These are phyloP conservation scores for Termitomyces sp. DNA, from an alignment of 768 basidiomycete species.

Conservation along the genomic window DNA sequence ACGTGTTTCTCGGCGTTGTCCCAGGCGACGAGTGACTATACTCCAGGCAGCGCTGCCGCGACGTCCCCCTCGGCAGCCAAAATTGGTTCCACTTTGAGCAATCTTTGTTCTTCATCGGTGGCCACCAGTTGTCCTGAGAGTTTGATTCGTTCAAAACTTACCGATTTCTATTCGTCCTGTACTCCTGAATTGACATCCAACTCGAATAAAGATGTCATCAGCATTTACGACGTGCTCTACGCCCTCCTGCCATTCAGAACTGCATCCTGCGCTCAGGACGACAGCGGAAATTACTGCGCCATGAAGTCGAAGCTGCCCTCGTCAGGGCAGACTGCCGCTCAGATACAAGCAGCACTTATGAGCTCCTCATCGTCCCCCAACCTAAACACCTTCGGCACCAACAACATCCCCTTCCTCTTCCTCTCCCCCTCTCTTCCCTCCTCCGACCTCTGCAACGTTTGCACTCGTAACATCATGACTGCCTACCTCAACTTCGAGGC, in stretches of 20 bases:
- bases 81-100: conserved; percentile 46
- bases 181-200: conserved; percentile 56
- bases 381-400: conserved; percentile 42
- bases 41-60: conserved; percentile 38
- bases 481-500: conserved; percentile 77
- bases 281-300: conserved; percentile 66
- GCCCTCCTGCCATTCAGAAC: conserved; percentile 53
- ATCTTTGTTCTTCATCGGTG: conserved; percentile 47
- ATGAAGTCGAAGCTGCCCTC: conserved; percentile 33
- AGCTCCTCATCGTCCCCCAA: conserved; percentile 43
- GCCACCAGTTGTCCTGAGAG: conserved; percentile 48
- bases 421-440: conserved; percentile 44
- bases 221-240: conserved; percentile 80
- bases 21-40: conserved; percentile 50
- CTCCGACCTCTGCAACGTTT: conserved; percentile 69
- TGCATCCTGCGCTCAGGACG: conserved; percentile 76
- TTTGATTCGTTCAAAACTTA: conserved; percentile 55
- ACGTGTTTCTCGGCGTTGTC: conserved; percentile 63
- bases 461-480: conserved; percentile 73
- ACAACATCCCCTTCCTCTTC: conserved; percentile 82
- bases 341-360: conserved; percentile 25
- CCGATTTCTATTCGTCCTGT: conserved; percentile 70
- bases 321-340: conserved; percentile 18
- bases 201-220: conserved; percentile 44
- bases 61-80: conserved; percentile 32